Percentiles rank a stretch among this genome's conserved stretches.
Conservation (phyloP, 331 rosid genomes). For the Erythrophleum ivorense region DNA sequence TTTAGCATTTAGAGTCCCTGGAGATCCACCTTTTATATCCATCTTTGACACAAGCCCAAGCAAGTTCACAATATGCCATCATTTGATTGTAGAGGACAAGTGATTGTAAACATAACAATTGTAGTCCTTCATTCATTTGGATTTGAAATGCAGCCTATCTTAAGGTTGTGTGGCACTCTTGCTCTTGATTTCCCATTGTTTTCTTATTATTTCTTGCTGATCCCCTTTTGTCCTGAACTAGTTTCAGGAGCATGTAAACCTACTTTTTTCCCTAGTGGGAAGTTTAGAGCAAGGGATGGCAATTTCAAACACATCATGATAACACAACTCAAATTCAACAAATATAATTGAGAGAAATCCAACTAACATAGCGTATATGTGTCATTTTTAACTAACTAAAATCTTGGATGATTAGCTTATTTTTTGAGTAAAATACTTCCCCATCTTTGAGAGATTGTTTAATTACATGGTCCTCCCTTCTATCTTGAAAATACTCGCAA, state of each 20-base stretch:
- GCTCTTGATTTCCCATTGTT: background rate
- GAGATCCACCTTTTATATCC: background rate
- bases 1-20: slow-evolving; percentile 22
- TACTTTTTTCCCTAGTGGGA: slow-evolving; percentile 6
- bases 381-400: background rate
- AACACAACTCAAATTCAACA: background rate
- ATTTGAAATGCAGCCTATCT: slow-evolving; percentile 24
- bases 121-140: slow-evolving; percentile 31
- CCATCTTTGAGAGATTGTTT: background rate
- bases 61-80: background rate
- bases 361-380: slow-evolving; percentile 3
- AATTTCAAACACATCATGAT: slow-evolving; percentile 5
- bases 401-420: background rate
- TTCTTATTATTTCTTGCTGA: slow-evolving; percentile 7
- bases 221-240: background rate
- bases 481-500: background rate
- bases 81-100: background rate
- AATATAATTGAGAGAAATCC: background rate
- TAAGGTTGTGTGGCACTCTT: slow-evolving; percentile 19
- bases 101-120: background rate
- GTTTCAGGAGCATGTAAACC: background rate
- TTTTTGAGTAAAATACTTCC: background rate
- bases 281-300: background rate
- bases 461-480: background rate
- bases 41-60: background rate